A percentile compares a stretch with the other conserved stretches of the same genome.
These are phyloP conservation scores for Entophlyctis helioformis DNA, from an alignment of 192 early-diverging fungal genomes.

Conservation along the genomic window DNA sequence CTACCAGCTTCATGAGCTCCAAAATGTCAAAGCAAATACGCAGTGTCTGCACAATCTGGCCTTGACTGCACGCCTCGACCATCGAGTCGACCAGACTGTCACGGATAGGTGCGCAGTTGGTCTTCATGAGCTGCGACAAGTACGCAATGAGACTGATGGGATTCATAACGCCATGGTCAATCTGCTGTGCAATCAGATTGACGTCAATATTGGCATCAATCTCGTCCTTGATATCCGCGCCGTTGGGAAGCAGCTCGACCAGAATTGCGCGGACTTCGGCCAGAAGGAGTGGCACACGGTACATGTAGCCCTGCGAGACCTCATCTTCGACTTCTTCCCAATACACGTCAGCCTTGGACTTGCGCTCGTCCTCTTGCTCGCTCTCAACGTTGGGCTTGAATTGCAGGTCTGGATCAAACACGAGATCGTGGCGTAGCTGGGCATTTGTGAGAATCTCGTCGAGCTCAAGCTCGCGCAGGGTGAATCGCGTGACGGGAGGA, in stretches of 20 bases:
- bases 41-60: slow-evolving; percentile 52
- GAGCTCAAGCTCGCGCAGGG: slow-evolving; percentile 73
- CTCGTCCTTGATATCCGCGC: slow-evolving; percentile 22
- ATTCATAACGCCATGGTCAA: slow-evolving; percentile 55
- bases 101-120: slow-evolving; percentile 57
- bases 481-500: slow-evolving; percentile 75
- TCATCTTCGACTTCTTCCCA: slow-evolving; percentile 59
- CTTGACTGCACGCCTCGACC: slow-evolving; percentile 33
- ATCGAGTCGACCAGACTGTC: slow-evolving; percentile 54
- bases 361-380: slow-evolving; percentile 48
- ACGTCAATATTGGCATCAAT: slow-evolving; percentile 36
- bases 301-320: slow-evolving; percentile 23
- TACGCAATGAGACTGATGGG: slow-evolving; percentile 42
- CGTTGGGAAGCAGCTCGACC: slow-evolving; percentile 41
- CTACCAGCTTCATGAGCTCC: slow-evolving; percentile 54
- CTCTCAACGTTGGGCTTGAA: slow-evolving; percentile 81
- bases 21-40: slow-evolving; percentile 63
- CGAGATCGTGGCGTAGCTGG: slow-evolving; percentile 79
- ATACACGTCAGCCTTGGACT: slow-evolving; percentile 49
- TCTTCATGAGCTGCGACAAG: slow-evolving; percentile 46
- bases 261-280: slow-evolving; percentile 68
- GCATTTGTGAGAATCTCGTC: slow-evolving; percentile 72
- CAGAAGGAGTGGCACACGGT: slow-evolving; percentile 52
- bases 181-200: slow-evolving; percentile 37
- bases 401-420: slow-evolving; percentile 79